Evolutionary conservation across 176 grass and related monocot genomes (phyloP), one percentile per base, ranked within the genome.

Genomic region (Poa annua): DNA sequence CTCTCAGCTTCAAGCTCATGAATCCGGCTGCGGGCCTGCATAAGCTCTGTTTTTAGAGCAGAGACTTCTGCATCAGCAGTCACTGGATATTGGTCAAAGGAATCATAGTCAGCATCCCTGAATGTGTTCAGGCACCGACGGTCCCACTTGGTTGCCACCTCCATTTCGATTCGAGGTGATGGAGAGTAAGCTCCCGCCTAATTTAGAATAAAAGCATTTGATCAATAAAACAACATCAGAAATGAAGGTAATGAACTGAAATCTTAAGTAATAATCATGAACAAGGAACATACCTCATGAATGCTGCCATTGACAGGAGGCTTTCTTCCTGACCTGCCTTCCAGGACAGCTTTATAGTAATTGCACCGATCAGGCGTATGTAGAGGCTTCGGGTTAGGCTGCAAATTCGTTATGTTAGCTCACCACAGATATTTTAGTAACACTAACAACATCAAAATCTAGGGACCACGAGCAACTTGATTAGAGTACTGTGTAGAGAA

Each of bases 61-160:
- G 80, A 88, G 53, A 80, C 64, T 85, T 94, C 85, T 65, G 65
- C 84, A 52, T 83, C 84, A 17, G 66, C 75, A 83, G 74, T 24
- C 5, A 56, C 32, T 4, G 56, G 32, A 74, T 54, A 47, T n/a
- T 33, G 49, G 36, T 82, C 90, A 82, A n/a, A 52, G 48, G 86
- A 80, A 80, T 68, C 52, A 1, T 83, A 63, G n/a, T 53, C 86
- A 60, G 77, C 16, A n/a, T 66, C 65, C 32, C 56, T 81, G 7
- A 25, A 82, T 49, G 56, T 81, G 51, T 85, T 88, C 41, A 87
- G 26, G 67, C 49, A 69, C 39, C 39, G 73, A 35, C 67, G 67
- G 85, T 92, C 92, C 94, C 94, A 97, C 79, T 94, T 94, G 56
- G 92, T 97, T 89, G 86, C 76, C 12, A 86, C 85, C 78, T 97